Conservation (phyloP, 2,329 filamentous ascomycete genomes). For the Colletotrichum euphorbiae region DNA sequence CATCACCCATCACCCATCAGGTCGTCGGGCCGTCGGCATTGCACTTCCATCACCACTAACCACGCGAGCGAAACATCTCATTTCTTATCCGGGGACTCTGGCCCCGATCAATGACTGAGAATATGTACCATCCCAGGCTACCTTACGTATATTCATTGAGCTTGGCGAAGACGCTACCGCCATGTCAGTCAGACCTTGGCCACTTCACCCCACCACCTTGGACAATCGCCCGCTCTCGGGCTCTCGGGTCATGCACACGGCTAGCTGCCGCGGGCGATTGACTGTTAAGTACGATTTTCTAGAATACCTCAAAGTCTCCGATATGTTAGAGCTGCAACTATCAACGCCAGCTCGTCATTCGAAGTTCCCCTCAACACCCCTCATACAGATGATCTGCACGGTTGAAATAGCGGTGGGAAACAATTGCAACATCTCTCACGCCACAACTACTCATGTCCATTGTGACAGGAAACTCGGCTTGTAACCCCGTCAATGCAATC, state of each 20-base stretch:
- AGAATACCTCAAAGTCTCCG: constrained; percentile 23
- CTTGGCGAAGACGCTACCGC: constrained; percentile 5
- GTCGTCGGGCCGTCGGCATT: background rate
- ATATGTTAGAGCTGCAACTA: constrained; percentile 31
- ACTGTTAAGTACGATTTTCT: constrained; percentile 21
- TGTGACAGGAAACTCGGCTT: constrained; percentile 12
- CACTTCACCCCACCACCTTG: constrained; percentile 17
- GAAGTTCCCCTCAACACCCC: constrained; percentile 13
- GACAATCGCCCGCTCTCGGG: constrained; percentile 5
- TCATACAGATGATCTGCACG: constrained; percentile 28
- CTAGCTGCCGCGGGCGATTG: constrained; percentile 28
- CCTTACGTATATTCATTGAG: constrained; percentile 24
- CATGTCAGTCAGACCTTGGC: constrained; percentile 33
- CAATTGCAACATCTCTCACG: constrained; percentile 26
- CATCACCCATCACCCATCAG: background rate
- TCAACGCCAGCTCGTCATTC: constrained; percentile 35
- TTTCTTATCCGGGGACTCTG: constrained; percentile 12
- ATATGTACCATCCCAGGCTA: constrained; percentile 24
- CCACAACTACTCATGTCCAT: constrained; percentile 17
- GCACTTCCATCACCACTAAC: background rate
- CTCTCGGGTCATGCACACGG: constrained; percentile 35
- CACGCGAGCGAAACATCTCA: constrained; percentile 5
- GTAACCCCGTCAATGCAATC: background rate
- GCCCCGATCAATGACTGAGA: constrained; percentile 17
- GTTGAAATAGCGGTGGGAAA: constrained; percentile 35